phyloP scores from a whole-genome alignment of 148 eudicot species.

The Rhododendron ovatum region DNA sequence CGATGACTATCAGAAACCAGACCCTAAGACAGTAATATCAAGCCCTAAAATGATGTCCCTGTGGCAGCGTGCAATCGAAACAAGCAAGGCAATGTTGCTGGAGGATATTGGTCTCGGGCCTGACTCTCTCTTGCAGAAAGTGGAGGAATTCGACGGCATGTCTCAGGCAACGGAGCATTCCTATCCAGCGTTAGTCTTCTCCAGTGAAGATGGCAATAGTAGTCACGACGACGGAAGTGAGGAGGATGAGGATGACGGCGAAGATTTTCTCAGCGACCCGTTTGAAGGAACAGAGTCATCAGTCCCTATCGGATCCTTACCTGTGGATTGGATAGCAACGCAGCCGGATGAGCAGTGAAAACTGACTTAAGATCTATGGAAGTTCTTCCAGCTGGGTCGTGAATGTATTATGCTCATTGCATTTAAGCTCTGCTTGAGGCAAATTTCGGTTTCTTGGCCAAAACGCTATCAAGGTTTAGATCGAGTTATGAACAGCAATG shows the following conservation, averaged over 20 bases:
- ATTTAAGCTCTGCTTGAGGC: neutral
- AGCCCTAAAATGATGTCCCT: slow-evolving; percentile 88
- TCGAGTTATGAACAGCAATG: neutral
- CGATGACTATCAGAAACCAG: slow-evolving; percentile 16
- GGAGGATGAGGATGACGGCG: slow-evolving; percentile 28
- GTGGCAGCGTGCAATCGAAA: slow-evolving; percentile 77
- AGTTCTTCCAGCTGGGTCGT: neutral
- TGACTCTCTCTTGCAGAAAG: slow-evolving; percentile 66
- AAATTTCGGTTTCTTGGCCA: neutral
- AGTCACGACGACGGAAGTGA: slow-evolving; percentile 16
- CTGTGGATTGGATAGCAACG: slow-evolving; percentile 58
- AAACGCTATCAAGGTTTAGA: neutral
- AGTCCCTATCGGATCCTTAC: slow-evolving; percentile 62
- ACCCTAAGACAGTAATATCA: slow-evolving; percentile 21
- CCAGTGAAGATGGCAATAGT: slow-evolving; percentile 22
- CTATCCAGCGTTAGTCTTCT: slow-evolving; percentile 54
- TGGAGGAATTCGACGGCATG: slow-evolving; percentile 66
- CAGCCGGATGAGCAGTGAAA: slow-evolving; percentile 25
- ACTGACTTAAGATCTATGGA: neutral
- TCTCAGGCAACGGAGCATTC: slow-evolving; percentile 68
- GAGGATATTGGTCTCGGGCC: slow-evolving; percentile 58
- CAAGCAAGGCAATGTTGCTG: slow-evolving; percentile 73
- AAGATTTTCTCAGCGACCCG: slow-evolving; percentile 25
- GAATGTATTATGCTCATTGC: neutral
- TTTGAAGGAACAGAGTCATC: slow-evolving; percentile 26